Evolutionary conservation across 805 yeast species (phyloP).

Genomic region (Lipomyces kockii): DNA sequence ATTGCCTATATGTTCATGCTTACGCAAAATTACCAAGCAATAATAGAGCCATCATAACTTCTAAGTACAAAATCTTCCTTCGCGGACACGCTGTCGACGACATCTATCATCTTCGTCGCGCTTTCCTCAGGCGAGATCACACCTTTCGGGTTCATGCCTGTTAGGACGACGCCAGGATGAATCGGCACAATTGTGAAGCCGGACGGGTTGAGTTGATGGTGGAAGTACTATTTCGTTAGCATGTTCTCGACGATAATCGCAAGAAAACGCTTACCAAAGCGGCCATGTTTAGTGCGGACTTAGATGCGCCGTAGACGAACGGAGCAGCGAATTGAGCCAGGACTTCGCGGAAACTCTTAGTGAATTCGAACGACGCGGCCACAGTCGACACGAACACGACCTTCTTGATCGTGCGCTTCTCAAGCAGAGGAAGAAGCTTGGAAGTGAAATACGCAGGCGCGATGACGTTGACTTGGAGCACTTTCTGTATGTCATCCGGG

Average conservation of each 20-base stretch:
- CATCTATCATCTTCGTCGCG: not conserved
- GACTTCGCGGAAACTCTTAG: not conserved
- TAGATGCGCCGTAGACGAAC: not conserved
- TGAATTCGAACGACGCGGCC: not conserved
- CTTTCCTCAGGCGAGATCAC: not conserved
- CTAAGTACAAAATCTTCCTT: constrained; percentile 1
- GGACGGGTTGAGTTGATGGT: not conserved
- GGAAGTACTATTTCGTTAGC: not conserved
- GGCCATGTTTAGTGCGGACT: constrained; percentile 1
- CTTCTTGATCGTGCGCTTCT: constrained; percentile 4
- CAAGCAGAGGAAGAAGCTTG: constrained; percentile 8
- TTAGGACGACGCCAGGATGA: constrained; percentile 4
- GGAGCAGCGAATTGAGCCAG: not conserved
- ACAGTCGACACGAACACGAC: constrained; percentile 5
- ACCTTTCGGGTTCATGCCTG: not conserved
- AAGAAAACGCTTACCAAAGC: not conserved
- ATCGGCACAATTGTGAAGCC: not conserved
- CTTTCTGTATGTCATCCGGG: not conserved
- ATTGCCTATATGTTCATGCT: not conserved
- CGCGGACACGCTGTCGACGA: not conserved
- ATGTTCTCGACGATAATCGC: not conserved
- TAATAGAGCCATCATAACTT: constrained; percentile 6
- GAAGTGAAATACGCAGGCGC: not conserved
- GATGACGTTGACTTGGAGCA: not conserved
- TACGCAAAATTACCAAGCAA: not conserved